These are phyloP conservation scores for Schwanniomyces polymorphus DNA, from an alignment of 805 yeast genomes.

Conservation along the genomic window DNA sequence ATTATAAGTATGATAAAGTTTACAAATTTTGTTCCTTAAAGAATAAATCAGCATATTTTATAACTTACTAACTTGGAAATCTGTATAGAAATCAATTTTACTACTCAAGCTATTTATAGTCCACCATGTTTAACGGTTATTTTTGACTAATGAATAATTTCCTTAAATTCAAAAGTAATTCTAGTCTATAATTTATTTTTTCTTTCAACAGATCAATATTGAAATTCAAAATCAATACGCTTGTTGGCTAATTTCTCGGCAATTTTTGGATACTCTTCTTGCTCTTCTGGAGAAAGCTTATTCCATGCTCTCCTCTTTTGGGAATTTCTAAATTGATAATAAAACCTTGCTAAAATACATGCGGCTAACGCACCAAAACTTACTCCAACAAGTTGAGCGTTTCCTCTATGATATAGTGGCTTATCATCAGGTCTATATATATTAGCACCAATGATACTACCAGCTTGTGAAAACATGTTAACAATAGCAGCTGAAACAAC, in stretches of 20 bases:
- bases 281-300: conserved; percentile 48
- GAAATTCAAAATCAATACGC: conserved; percentile 51
- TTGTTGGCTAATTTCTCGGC: conserved; percentile 57
- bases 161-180: too few species aligned
- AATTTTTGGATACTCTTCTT: conserved; percentile 41
- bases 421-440: conserved; percentile 57
- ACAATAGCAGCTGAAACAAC: conserved; percentile 66
- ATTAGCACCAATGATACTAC: conserved; percentile 52
- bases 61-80: too few species aligned
- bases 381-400: conserved; percentile 39
- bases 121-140: neutral
- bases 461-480: conserved; percentile 64
- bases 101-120: too few species aligned
- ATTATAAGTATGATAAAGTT: too few species aligned
- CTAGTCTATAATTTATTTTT: neutral
- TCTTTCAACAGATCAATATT: conserved; percentile 6
- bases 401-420: conserved; percentile 63
- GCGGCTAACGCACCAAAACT: conserved; percentile 29
- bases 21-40: neutral
- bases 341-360: conserved; percentile 29
- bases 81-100: neutral
- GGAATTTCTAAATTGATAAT: conserved; percentile 43
- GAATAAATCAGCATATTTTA: neutral
- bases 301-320: conserved; percentile 52
- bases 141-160: too few species aligned